Evolutionary conservation across 2,329 filamentous ascomycete genomes (phyloP), one percentile per base, ranked within the genome.

Genomic region (Pseudopithomyces maydicus): DNA sequence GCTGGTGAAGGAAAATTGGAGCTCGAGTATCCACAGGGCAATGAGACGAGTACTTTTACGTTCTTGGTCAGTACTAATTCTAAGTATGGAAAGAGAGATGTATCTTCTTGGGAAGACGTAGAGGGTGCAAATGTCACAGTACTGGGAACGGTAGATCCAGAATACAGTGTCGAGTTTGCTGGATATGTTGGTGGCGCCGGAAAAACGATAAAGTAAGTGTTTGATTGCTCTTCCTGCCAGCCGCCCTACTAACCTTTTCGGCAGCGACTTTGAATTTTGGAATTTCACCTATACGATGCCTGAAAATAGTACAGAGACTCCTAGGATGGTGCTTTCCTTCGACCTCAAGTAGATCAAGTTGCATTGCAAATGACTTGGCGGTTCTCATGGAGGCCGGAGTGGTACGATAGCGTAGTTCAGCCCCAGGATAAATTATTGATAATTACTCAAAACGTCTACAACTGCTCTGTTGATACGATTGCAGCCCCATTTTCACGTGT

Each of bases 1-100:
- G 71, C 65, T 0, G 59, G 63, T 1, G 60, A 66, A 12, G 55
- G 56, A 1, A 61, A 80, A 0, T 71, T 88, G 6, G 78, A 77
- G 11, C 67, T 88, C 2, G 79, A 80, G 0, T 88, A 88, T 59
- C 85, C 85, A 0, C 61, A 73, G 14, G 85, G 84, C 1, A 83
- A 80, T 42, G 65, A 74, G 0, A 73, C 72, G 3, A 84, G 81
- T 22, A 71, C 79, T 15, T 86, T 86, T 65, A 80, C 77, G 1
- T 77, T 86, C 22, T 62, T 83, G 2, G 77, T 86, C 0, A 80
- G 67, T 4, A 69, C 79, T 0, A 81, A 81, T 2, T 81, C 82
- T 6, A 68, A 65, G 62, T 58, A 59, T n/a, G 69, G 73, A 2
- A 80, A 78, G 62, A 74, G 72, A 6, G 81, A 81, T 32, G 71